Evolutionary conservation across 148 eudicot genomes (phyloP).

Genomic region (Heliamphora exappendiculata): DNA sequence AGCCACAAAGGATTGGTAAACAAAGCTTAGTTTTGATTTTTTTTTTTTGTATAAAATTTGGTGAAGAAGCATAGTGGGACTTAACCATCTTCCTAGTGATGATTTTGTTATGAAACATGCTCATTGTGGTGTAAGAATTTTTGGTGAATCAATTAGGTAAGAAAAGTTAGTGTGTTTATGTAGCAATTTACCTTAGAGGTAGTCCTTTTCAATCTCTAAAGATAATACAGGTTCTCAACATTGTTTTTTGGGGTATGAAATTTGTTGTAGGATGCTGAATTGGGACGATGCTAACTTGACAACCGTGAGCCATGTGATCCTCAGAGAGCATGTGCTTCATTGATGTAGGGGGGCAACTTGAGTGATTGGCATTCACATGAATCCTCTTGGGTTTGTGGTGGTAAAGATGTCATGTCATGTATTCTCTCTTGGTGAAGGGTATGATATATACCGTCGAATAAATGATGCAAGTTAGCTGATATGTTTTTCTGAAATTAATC

Average conservation of each 20-base stretch:
- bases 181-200: not conserved
- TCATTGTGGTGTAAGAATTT: not conserved
- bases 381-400: conserved; percentile 68
- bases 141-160: not conserved
- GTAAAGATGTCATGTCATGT: conserved; percentile 83
- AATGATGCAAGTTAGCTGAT: not conserved
- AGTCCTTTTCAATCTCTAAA: not conserved
- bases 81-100: not conserved
- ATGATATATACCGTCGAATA: conserved; percentile 18
- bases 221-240: not conserved
- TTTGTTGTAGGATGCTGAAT: conserved; percentile 59
- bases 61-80: too few species aligned
- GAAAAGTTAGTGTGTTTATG: not conserved
- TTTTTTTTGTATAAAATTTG: too few species aligned
- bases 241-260: conserved; percentile 6
- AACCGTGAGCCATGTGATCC: conserved; percentile 29
- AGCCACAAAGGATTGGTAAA: too few species aligned
- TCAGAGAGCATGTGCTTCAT: conserved; percentile 28
- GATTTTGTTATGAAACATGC: not conserved
- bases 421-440: conserved; percentile 93
- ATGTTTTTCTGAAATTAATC: not conserved
- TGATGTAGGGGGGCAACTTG: conserved; percentile 25
- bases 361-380: conserved; percentile 43
- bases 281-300: conserved; percentile 84
- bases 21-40: too few species aligned